phyloP scores from a whole-genome alignment of 2,329 filamentous ascomycete species.

The Sporothrix protearum region DNA sequence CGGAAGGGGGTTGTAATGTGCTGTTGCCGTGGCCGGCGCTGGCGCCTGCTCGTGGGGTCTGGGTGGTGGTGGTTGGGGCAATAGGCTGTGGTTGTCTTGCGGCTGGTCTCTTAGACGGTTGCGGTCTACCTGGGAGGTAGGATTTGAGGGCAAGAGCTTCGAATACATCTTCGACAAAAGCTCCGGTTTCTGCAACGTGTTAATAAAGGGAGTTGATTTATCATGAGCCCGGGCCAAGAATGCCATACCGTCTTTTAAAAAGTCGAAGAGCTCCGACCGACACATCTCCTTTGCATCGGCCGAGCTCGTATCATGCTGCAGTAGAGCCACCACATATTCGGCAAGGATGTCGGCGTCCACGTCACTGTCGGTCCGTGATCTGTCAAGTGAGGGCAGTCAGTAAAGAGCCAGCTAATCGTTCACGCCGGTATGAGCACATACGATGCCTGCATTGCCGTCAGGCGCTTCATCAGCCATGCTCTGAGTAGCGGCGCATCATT shows the following conservation, averaged over 20 bases:
- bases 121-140: constrained; percentile 55
- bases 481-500: constrained; percentile 62
- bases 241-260: constrained; percentile 61
- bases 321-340: constrained; percentile 76
- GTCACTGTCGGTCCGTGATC: constrained; percentile 74
- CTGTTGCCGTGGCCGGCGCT: neutral
- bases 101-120: constrained; percentile 24
- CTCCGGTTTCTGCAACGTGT: constrained; percentile 46
- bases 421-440: constrained; percentile 42
- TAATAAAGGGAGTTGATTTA: neutral
- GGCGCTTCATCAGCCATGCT: constrained; percentile 71
- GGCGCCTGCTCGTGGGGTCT: neutral
- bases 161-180: constrained; percentile 71
- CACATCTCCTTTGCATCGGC: constrained; percentile 64
- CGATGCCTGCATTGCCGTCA: constrained; percentile 75
- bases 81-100: constrained; percentile 17
- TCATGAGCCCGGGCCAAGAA: no score
- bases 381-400: constrained; percentile 35
- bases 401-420: neutral
- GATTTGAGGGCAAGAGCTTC: constrained; percentile 59
- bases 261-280: constrained; percentile 69
- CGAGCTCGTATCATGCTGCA: constrained; percentile 65
- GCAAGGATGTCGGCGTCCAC: constrained; percentile 79
- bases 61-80: constrained; percentile 25
- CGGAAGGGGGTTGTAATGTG: neutral